Evolutionary conservation across 306 rosid species (phyloP).

Genomic region (Astragalus membranaceus): DNA sequence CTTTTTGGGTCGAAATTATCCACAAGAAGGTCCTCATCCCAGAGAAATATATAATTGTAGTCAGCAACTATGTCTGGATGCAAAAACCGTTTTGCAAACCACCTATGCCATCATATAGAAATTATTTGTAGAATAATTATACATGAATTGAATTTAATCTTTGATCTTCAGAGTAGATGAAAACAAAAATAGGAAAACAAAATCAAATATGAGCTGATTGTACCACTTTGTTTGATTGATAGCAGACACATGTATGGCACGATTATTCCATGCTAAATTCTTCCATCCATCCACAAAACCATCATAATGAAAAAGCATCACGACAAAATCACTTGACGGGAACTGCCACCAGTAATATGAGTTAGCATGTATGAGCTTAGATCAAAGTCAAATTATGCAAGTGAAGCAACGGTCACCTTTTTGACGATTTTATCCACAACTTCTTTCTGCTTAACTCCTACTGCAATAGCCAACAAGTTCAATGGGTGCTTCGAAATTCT

Average conservation of each 20-base stretch:
- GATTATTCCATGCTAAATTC: conserved; percentile 38
- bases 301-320: conserved; percentile 58
- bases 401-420: conserved; percentile 47
- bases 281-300: conserved; percentile 46
- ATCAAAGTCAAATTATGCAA: conserved; percentile 2
- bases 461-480: conserved; percentile 81
- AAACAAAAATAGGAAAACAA: background rate
- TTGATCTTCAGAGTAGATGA: background rate
- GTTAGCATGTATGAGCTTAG: conserved; percentile 5
- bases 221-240: conserved; percentile 56
- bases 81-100: conserved; percentile 94
- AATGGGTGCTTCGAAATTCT: conserved; percentile 29
- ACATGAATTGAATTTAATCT: background rate
- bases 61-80: conserved; percentile 88
- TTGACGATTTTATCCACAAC: conserved; percentile 58
- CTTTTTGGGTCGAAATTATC: conserved; percentile 67
- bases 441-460: conserved; percentile 75
- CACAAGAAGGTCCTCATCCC: conserved; percentile 96
- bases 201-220: background rate
- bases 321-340: conserved; percentile 34
- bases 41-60: conserved; percentile 76
- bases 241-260: conserved; percentile 46
- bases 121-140: background rate
- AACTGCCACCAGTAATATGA: conserved; percentile 29
- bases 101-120: conserved; percentile 41